Evolutionary conservation across 2,329 filamentous ascomycete genomes (phyloP), one percentile per base, ranked within the genome.

Genomic region (Metarhizium guizhouense): DNA sequence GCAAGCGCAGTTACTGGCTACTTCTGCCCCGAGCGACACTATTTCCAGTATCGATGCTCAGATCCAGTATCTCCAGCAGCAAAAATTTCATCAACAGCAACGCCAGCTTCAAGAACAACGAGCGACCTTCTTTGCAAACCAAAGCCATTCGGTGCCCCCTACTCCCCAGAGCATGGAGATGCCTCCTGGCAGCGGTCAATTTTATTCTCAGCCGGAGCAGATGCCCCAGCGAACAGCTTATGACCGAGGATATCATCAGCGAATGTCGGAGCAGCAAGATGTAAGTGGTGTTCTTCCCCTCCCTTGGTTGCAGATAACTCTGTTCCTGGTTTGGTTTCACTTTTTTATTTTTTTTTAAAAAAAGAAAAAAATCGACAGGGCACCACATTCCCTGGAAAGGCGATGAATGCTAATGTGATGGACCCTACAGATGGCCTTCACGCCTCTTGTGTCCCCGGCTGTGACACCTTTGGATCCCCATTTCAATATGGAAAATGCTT

Each of bases 81-180:
- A 86, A 68, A 81, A 80, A 64, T 69, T 83, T 52, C 78, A 85
- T 34, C 78, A 84, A 60, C 81, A 85, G 64, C 80, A 81, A 61
- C 75, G 78, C 54, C 79, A 81, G 59, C 65, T 82, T 16, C 76
- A 81, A 53, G 81, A 85, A 63, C 81, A 85, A 58, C 78, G 76
- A 49, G 75, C 70, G 13, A 78, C 77, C 54, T 82, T 78, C 64
- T 84, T 79, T 63, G 68, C 73, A 8, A 78, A 71, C 55, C 78
- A 81, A 57, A 79, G 77, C 59, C 76, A 79, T 57, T 83, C 87
- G 53, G 81, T 90, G 7, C 89, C 89, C 6, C 88, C 88, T 2
- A 94, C 89, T 14, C 89, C 89, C 0, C 89, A 88, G 67, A 93
- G 89, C 67, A 78, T 90, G 30, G 88, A 93, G 65, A 82, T 93